Evolutionary conservation across 1,284 basidiomycete genomes (phyloP).

Genomic region (Cryptococcus maquisensis): DNA sequence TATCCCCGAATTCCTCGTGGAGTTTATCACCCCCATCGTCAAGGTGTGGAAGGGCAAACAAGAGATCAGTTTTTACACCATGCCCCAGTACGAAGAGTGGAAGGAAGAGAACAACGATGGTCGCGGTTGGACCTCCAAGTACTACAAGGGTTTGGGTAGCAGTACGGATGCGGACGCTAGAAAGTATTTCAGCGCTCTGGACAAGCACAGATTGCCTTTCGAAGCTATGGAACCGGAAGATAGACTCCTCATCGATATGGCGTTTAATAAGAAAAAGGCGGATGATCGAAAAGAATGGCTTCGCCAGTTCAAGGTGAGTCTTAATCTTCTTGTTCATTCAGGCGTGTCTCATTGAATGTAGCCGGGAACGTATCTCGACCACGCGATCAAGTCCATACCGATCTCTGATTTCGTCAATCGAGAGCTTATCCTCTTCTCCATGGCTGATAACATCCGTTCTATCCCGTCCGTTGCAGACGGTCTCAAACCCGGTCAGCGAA

Average conservation of each 20-base stretch:
- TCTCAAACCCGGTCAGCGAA: constrained; percentile 97
- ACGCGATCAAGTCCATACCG: constrained; percentile 79
- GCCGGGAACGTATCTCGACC: constrained; percentile 93
- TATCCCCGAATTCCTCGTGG: constrained; percentile 88
- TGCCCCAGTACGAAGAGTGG: constrained; percentile 97
- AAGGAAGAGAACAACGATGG: constrained; percentile 72
- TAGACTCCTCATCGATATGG: constrained; percentile 86
- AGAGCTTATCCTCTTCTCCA: constrained; percentile 97
- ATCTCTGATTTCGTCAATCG: constrained; percentile 96
- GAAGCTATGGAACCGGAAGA: constrained; percentile 76
- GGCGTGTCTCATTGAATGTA: constrained; percentile 37
- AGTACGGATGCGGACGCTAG: constrained; percentile 83
- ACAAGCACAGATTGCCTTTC: constrained; percentile 92
- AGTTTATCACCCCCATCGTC: constrained; percentile 98
- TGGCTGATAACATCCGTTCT: constrained; percentile 97
- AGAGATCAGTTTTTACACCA: constrained; percentile 88
- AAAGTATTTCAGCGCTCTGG: constrained; percentile 89
- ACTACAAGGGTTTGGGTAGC: constrained; percentile 99
- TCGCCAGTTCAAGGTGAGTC: constrained; percentile 74
- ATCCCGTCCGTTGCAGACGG: constrained; percentile 92
- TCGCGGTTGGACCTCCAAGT: constrained; percentile 86
- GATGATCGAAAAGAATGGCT: constrained; percentile 99
- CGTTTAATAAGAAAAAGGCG: constrained; percentile 99
- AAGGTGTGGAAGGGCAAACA: constrained; percentile 81
- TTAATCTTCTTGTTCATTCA: neutral